Base-by-base conservation (phyloP, 192 early-diverging fungal species). In the Oehlia diaphana region DNA sequence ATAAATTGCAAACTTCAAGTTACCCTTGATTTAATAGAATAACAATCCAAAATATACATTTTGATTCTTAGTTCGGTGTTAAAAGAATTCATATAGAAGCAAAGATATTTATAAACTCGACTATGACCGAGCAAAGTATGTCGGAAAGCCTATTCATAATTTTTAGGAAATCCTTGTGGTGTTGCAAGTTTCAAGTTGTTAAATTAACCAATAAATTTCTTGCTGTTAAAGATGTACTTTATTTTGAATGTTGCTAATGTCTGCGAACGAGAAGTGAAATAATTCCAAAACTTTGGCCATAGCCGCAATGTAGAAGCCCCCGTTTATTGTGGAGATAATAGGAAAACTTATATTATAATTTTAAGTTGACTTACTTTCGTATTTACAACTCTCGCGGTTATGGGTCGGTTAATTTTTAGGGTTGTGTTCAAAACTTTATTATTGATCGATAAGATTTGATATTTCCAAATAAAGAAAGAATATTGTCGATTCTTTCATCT, bases 101-200 rank as follows among this genome's bases (percentile, higher is more conserved):
- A 31, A 31, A 31, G 31, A 31, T 31, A 31, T 31, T 31, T 1
- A 26, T 26, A 31, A 31, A 31, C 31, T 31, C 31, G 31, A 31
- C 31, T 31, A 31, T 31, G 31, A 1, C 31, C 31, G 31, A 31
- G 64, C 97, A 99, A 19, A 99, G 86, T 2, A 90, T 87, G 83
- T 99, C 95, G 26, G 92, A 94, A 23, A 98, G 87, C 63, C 93
- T 86, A 81, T 99, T 96, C 65, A 98, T 88, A 61, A 93, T 88
- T 82, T 96, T 95, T 77, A 99, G 62, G 47, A 71, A 79, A 79
- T 3, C 35, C 66, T 62, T 69, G 47, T 35, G 68, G 77, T 10
- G 68, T 42, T 39, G 67, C 26, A 63, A 71, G 63, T 31, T 35
- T 69, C 77, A 0, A 49, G 21, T 79, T 79, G 44, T 68, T 3